phyloP scores from a whole-genome alignment of 495 filamentous ascomycete species.

The Podospora fimiseda region DNA sequence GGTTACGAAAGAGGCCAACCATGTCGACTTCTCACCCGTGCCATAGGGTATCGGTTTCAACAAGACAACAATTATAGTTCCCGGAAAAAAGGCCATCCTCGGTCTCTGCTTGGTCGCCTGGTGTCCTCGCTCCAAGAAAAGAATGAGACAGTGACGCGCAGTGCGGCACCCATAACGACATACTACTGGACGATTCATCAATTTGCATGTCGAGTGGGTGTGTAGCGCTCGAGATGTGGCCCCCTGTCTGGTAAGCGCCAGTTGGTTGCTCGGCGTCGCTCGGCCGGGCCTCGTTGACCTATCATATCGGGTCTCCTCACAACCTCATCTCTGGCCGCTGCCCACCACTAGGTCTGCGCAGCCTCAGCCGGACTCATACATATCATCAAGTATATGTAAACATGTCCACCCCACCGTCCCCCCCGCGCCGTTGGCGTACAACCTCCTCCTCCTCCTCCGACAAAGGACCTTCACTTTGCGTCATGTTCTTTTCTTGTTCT shows the following conservation, averaged over 20 bases:
- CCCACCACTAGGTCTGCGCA: slow-evolving; percentile 19
- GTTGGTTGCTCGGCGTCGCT: slow-evolving; percentile 33
- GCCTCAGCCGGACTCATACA: slow-evolving; percentile 14
- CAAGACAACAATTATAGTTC: slow-evolving; percentile 11
- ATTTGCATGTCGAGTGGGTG: slow-evolving; percentile 35
- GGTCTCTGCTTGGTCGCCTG: slow-evolving; percentile 14
- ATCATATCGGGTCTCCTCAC: slow-evolving; percentile 35
- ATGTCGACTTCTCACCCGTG: slow-evolving; percentile 6
- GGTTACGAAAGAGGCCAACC: not conserved
- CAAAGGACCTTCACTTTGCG: not conserved
- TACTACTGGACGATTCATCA: slow-evolving; percentile 36
- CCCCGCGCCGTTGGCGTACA: slow-evolving; percentile 4
- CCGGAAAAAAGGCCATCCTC: slow-evolving; percentile 2
- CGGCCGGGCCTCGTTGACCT: slow-evolving; percentile 33
- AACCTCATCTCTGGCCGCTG: slow-evolving; percentile 27
- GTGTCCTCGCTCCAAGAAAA: slow-evolving; percentile 34
- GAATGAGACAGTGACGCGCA: slow-evolving; percentile 44
- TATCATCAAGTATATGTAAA: slow-evolving; percentile 11
- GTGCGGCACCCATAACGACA: slow-evolving; percentile 36
- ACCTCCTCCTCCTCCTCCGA: not conserved
- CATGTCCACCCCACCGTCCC: slow-evolving; percentile 12
- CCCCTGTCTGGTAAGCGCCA: slow-evolving; percentile 47
- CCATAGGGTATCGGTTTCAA: slow-evolving; percentile 14
- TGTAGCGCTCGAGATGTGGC: slow-evolving; percentile 35
- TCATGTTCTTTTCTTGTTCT: slow-evolving; percentile 9